Evolutionary conservation across 31 red algal genomes (phyloP).

Genomic region (Endocladia muricata): DNA sequence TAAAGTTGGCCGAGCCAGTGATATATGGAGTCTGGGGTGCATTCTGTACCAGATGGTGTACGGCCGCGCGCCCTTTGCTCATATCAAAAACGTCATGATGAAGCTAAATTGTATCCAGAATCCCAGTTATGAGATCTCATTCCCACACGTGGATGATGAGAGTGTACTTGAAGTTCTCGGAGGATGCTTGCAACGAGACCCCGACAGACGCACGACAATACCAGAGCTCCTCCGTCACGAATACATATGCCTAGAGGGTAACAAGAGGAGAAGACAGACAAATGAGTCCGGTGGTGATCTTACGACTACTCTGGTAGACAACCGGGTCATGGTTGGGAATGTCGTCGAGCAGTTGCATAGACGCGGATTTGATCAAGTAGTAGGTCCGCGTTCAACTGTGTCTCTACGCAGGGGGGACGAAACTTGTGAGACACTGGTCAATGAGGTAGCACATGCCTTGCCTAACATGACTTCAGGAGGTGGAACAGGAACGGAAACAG

Average conservation of each 20-base stretch:
- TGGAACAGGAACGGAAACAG: no score
- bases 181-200: slow-evolving; percentile 79
- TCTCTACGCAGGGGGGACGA: no score
- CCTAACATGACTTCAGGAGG: no score
- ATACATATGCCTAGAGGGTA: background rate
- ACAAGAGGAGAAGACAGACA: background rate
- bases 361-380: no score
- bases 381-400: no score
- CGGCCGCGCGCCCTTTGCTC: slow-evolving; percentile 86
- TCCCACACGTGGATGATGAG: slow-evolving; percentile 31
- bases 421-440: no score
- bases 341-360: no score
- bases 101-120: slow-evolving; percentile 82
- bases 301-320: no score
- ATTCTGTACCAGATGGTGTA: slow-evolving; percentile 98
- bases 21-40: slow-evolving; percentile 96
- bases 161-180: slow-evolving; percentile 66
- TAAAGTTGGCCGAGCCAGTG: slow-evolving; percentile 76
- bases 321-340: no score
- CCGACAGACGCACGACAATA: slow-evolving; percentile 61
- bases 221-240: slow-evolving; percentile 49
- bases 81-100: slow-evolving; percentile 65
- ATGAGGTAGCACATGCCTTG: no score
- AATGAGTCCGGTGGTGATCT: no score
- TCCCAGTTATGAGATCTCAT: slow-evolving; percentile 64